Conservation (phyloP, 306 rosid species). For the Prunus salicina region DNA sequence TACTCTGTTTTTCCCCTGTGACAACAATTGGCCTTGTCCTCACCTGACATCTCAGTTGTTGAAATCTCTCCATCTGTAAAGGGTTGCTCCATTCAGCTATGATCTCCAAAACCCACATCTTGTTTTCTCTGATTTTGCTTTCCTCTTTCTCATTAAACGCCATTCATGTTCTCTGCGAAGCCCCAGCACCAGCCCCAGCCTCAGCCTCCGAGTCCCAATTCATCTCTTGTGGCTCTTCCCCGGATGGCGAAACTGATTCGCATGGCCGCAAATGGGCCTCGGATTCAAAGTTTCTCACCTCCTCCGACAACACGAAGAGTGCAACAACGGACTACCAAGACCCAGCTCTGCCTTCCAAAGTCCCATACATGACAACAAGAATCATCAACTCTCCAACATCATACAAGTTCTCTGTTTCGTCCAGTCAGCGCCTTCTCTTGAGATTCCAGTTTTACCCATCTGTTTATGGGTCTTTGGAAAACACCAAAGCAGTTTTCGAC, state of each 20-base stretch:
- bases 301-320: conserved; percentile 10
- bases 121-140: conserved; percentile 15
- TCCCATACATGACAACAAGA: conserved; percentile 39
- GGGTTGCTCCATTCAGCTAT: conserved; percentile 12
- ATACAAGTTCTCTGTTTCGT: conserved; percentile 26
- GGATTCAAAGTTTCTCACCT: conserved; percentile 22
- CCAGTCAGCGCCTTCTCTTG: conserved; percentile 30
- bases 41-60: background rate
- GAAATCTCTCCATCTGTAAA: background rate
- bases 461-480: conserved; percentile 6
- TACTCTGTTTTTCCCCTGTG: background rate
- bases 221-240: conserved; percentile 38
- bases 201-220: conserved; percentile 16
- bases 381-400: conserved; percentile 34
- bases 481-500: conserved; percentile 19
- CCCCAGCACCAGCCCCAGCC: conserved; percentile 4
- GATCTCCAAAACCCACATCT: conserved; percentile 18
- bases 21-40: background rate
- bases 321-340: conserved; percentile 26
- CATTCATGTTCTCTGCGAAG: background rate
- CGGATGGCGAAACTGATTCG: conserved; percentile 24
- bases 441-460: conserved; percentile 45
- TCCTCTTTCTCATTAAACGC: background rate
- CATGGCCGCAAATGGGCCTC: conserved; percentile 36
- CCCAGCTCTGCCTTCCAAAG: conserved; percentile 44